These are phyloP conservation scores for Stephania japonica DNA, from an alignment of 164 flowering plant species.

Conservation along the genomic window DNA sequence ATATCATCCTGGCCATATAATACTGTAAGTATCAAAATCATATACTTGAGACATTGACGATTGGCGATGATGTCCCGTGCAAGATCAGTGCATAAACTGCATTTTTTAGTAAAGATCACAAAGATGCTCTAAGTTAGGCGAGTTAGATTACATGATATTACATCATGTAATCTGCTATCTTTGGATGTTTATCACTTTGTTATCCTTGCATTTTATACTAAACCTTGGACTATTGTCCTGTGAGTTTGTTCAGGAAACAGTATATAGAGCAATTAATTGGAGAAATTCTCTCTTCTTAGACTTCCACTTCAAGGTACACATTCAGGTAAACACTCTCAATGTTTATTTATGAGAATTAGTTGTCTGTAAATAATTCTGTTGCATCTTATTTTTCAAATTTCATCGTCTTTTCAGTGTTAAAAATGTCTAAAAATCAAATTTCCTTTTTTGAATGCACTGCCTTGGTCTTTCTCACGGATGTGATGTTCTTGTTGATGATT, in stretches of 20 bases:
- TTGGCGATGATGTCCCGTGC: background rate
- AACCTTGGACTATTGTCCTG: background rate
- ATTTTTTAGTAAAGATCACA: background rate
- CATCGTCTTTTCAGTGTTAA: background rate
- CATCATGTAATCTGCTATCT: background rate
- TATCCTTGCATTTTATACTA: background rate
- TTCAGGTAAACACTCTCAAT: background rate
- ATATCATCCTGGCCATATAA: background rate
- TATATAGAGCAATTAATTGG: background rate
- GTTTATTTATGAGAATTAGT: background rate
- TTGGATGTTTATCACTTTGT: background rate
- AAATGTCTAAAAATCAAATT: no score
- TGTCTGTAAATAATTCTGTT: background rate
- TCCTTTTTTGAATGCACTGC: no score
- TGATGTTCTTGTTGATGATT: no score
- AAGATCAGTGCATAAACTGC: background rate
- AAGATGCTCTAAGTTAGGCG: background rate
- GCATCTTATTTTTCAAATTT: background rate
- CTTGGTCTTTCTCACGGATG: no score
- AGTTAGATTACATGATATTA: background rate
- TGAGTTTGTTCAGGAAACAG: slow-evolving; percentile 3
- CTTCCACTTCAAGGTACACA: background rate
- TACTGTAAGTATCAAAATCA: background rate
- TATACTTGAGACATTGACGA: background rate
- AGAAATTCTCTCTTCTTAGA: slow-evolving; percentile 1